Evolutionary conservation across 192 early-diverging fungal genomes (phyloP).

Genomic region (Backusella psychrophila): DNA sequence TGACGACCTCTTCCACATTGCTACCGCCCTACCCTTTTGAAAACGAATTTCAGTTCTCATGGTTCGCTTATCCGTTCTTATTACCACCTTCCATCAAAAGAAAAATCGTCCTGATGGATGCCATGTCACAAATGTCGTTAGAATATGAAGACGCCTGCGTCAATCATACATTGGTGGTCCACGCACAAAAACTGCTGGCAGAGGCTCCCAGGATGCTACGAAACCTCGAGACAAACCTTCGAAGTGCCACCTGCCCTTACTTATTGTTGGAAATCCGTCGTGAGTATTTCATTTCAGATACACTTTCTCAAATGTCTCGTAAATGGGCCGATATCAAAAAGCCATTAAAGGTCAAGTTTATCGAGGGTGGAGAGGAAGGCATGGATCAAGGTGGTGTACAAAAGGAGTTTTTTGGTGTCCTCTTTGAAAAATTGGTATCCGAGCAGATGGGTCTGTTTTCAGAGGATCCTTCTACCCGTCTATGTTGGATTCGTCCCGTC

Average conservation of each 20-base stretch:
- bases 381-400: conserved; percentile 96
- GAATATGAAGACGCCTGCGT: conserved; percentile 84
- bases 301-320: conserved; percentile 66
- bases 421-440: conserved; percentile 72
- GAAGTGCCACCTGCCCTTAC: conserved; percentile 68
- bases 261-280: conserved; percentile 79
- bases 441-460: conserved; percentile 77
- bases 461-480: conserved; percentile 54
- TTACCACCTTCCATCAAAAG: conserved; percentile 67
- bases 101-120: conserved; percentile 71
- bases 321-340: conserved; percentile 71
- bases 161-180: conserved; percentile 73
- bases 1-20: conserved; percentile 3
- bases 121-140: conserved; percentile 73
- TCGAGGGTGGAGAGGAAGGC: conserved; percentile 88
- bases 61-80: conserved; percentile 70
- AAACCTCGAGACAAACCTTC: conserved; percentile 57
- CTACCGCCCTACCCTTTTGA: conserved; percentile 7
- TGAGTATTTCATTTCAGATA: conserved; percentile 68
- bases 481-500: conserved; percentile 76
- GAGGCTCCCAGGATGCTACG: conserved; percentile 43
- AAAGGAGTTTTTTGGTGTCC: conserved; percentile 89
- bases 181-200: conserved; percentile 67
- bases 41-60: conserved; percentile 57
- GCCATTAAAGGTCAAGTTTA: conserved; percentile 83